Evolutionary conservation across 352 stramenopile genomes (phyloP), one percentile per base, ranked within the genome.

Genomic region (Thraustochytrium sp.): DNA sequence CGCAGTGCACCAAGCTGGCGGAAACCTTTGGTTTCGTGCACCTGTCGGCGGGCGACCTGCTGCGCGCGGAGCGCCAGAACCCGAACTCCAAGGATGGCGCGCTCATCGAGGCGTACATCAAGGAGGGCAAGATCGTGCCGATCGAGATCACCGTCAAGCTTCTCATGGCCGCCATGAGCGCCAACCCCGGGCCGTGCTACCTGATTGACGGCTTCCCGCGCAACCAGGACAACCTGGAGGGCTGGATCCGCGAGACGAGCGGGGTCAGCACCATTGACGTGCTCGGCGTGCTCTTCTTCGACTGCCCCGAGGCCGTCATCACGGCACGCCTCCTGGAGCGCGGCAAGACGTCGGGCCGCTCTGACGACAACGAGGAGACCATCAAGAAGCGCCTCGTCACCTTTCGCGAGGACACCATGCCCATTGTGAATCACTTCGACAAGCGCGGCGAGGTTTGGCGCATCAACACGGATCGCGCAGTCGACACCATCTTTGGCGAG

Each of bases 81-180:
- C 93, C 89, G 26, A 93, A 92, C 34, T 97, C 92, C 40, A 88
- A 92, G 37, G 91, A 98, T 64, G 95, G 93, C 61, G 92, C 97
- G 42, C 88, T 98, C 61, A 98, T 99, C 85, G 94, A 98, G 88
- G 86, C 90, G 44, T 98, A 97, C 89, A 99, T 99, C 87, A 92
- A 92, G 61, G 92, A 97, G 68, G 96, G 96, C 2, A 91, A 97
- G 87, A 95, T 96, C 74, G 92, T 96, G 53, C 92, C 92, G 0
- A 93, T 96, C 16, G 92, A 96, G 87, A 97, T 98, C 84, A 98
- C 95, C 53, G 89, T 98, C 37, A 86, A 88, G 55, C 89, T 98
- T 48, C 85, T 99, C 65, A 93, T 97, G 88, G 92, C 95, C 82
- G 96, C 94, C 48, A 99, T 99, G 94, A 77, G 85, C 29, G 68